Percentiles rank a stretch among this genome's conserved stretches.
Evolutionary conservation across 495 filamentous ascomycete genomes (phyloP).

Genomic region (Neurospora tetrasperma): DNA sequence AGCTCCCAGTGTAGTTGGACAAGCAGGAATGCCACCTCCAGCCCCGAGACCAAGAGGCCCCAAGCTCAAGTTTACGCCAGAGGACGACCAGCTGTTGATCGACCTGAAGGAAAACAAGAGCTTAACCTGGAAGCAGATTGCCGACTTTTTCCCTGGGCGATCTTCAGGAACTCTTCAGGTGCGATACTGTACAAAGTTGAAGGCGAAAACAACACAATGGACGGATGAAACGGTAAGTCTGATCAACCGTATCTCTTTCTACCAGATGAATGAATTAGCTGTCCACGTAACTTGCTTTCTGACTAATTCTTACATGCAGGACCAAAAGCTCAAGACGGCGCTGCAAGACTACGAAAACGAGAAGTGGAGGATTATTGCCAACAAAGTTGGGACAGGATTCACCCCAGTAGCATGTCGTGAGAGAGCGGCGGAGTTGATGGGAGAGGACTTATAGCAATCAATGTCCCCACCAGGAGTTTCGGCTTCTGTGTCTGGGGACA

Average conservation of each 20-base stretch:
- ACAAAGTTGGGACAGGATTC: slow-evolving; percentile 78
- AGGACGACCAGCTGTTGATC: slow-evolving; percentile 75
- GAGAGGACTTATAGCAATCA: slow-evolving; percentile 45
- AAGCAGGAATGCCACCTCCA: slow-evolving; percentile 72
- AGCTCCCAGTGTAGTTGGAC: slow-evolving; percentile 65
- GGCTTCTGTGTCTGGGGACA: slow-evolving; percentile 44
- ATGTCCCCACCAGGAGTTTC: slow-evolving; percentile 41
- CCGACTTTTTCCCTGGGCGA: slow-evolving; percentile 83
- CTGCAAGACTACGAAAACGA: slow-evolving; percentile 84
- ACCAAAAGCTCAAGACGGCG: slow-evolving; percentile 65
- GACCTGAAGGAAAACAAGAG: slow-evolving; percentile 88
- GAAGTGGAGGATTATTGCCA: slow-evolving; percentile 78
- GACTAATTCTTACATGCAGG: slow-evolving; percentile 34
- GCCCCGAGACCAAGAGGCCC: slow-evolving; percentile 67
- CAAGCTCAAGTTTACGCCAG: slow-evolving; percentile 81
- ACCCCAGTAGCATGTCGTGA: slow-evolving; percentile 77
- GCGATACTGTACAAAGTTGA: slow-evolving; percentile 86
- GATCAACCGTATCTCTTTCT: not conserved
- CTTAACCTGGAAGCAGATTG: slow-evolving; percentile 92
- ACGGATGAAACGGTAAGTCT: slow-evolving; percentile 75
- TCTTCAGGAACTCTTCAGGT: slow-evolving; percentile 85
- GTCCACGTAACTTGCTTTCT: not conserved
- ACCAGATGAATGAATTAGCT: not conserved
- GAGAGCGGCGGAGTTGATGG: slow-evolving; percentile 52
- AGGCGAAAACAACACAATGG: slow-evolving; percentile 86